A percentile compares a stretch with the other conserved stretches of the same genome.
phyloP scores from a whole-genome alignment of 2,329 filamentous ascomycete species.

The Ascochyta lentis region DNA sequence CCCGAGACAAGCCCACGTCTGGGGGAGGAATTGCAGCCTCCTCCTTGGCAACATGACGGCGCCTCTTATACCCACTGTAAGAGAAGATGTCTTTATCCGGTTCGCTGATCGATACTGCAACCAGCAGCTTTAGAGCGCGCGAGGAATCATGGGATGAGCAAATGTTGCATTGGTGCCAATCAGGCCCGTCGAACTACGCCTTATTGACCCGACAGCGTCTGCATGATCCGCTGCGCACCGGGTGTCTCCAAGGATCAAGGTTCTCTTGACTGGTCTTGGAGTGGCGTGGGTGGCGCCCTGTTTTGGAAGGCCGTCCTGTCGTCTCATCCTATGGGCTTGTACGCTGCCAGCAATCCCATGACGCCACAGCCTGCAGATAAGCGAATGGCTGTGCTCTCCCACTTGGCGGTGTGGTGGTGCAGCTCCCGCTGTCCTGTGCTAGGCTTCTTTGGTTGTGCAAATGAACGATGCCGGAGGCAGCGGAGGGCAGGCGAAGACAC shows the following conservation, averaged over 20 bases:
- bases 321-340: conserved; percentile 16
- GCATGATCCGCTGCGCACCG: conserved; percentile 29
- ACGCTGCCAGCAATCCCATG: conserved; percentile 22
- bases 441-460: conserved; percentile 17
- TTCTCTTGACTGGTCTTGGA: conserved; percentile 29
- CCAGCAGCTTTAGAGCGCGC: conserved; percentile 33
- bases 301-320: conserved; percentile 18
- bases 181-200: conserved; percentile 24
- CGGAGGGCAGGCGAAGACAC: conserved; percentile 13
- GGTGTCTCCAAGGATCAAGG: conserved; percentile 28
- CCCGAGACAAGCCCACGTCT: conserved; percentile 27
- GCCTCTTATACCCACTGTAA: conserved; percentile 14
- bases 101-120: conserved; percentile 37
- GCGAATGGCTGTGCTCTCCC: conserved; percentile 36
- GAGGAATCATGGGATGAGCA: conserved; percentile 30
- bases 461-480: conserved; percentile 23
- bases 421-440: conserved; percentile 30
- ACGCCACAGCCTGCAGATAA: conserved; percentile 44
- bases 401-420: conserved; percentile 40
- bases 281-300: conserved; percentile 43
- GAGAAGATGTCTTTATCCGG: conserved; percentile 13
- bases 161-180: conserved; percentile 30
- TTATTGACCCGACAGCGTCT: conserved; percentile 22
- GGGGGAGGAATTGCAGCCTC: conserved; percentile 16
- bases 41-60: conserved; percentile 27